phyloP scores from a whole-genome alignment of 2,329 filamentous ascomycete species.

The Fusarium lateritium region DNA sequence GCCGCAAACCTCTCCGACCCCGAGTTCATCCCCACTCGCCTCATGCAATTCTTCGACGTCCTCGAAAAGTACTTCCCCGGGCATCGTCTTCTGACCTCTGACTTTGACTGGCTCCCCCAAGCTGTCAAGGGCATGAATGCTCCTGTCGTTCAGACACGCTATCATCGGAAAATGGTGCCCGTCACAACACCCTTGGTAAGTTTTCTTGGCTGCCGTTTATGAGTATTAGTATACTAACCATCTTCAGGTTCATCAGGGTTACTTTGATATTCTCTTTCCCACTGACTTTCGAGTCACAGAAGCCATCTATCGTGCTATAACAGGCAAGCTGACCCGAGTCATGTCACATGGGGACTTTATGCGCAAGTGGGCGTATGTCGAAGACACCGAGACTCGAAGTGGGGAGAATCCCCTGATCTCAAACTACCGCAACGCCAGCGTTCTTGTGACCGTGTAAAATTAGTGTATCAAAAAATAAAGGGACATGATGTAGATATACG shows the following conservation, averaged over 20 bases:
- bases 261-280: conserved; percentile 98
- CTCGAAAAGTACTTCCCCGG: conserved; percentile 89
- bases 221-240: conserved; percentile 16
- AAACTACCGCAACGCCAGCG: conserved; percentile 96
- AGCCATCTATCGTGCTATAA: conserved; percentile 92
- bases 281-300: conserved; percentile 95
- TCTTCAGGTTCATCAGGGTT: conserved; percentile 90
- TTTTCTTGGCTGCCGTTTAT: conserved; percentile 25
- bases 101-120: conserved; percentile 90
- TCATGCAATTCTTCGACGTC: conserved; percentile 98
- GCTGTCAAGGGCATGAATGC: conserved; percentile 88
- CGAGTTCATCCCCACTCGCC: conserved; percentile 93
- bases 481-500: conserved; percentile 17
- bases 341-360: conserved; percentile 93
- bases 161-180: conserved; percentile 86
- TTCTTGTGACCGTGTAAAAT: conserved; percentile 84
- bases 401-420: conserved; percentile 93
- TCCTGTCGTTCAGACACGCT: conserved; percentile 96
- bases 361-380: conserved; percentile 88
- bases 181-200: conserved; percentile 91
- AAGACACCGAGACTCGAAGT: conserved; percentile 88
- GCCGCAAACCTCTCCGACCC: conserved; percentile 82
- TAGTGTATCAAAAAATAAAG: conserved; percentile 43
- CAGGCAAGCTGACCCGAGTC: conserved; percentile 89
- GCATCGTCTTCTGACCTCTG: conserved; percentile 89